Evolutionary conservation across 1,139 yeast species (phyloP).

Genomic region (Pichia sp.): DNA sequence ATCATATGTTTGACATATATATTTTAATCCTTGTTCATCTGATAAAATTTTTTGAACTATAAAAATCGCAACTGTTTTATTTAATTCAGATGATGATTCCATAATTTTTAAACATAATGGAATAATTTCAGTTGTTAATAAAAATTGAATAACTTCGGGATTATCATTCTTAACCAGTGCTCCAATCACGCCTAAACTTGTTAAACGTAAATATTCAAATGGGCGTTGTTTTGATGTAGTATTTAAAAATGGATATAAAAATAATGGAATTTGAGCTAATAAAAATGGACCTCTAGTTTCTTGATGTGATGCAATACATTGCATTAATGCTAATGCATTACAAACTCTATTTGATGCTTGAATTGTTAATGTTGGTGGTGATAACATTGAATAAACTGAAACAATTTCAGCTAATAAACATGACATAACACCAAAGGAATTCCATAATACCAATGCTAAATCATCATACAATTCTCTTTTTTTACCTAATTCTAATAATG

Average conservation of each 20-base stretch:
- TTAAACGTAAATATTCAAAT: conserved; percentile 85
- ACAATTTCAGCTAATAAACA: conserved; percentile 84
- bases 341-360: conserved; percentile 91
- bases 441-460: conserved; percentile 88
- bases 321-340: conserved; percentile 88
- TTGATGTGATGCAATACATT: conserved; percentile 93
- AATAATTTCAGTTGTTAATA: conserved; percentile 88
- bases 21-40: conserved; percentile 86
- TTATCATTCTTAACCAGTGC: conserved; percentile 95
- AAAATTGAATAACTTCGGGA: conserved; percentile 86
- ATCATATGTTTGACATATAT: conserved; percentile 92
- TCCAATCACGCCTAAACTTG: conserved; percentile 94
- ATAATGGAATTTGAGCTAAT: conserved; percentile 87
- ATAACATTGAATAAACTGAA: conserved; percentile 79
- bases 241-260: conserved; percentile 86
- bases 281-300: conserved; percentile 82
- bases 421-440: conserved; percentile 95
- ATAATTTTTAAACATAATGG: conserved; percentile 90
- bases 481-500: conserved; percentile 84
- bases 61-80: conserved; percentile 94
- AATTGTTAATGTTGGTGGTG: conserved; percentile 82
- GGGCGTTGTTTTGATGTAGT: conserved; percentile 89
- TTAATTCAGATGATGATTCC: conserved; percentile 91
- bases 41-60: conserved; percentile 86
- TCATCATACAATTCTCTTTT: conserved; percentile 94